Percentiles rank a stretch among this genome's conserved stretches.
Evolutionary conservation across 176 grass and related monocot genomes (phyloP).

Genomic region (Luzula sylvatica): DNA sequence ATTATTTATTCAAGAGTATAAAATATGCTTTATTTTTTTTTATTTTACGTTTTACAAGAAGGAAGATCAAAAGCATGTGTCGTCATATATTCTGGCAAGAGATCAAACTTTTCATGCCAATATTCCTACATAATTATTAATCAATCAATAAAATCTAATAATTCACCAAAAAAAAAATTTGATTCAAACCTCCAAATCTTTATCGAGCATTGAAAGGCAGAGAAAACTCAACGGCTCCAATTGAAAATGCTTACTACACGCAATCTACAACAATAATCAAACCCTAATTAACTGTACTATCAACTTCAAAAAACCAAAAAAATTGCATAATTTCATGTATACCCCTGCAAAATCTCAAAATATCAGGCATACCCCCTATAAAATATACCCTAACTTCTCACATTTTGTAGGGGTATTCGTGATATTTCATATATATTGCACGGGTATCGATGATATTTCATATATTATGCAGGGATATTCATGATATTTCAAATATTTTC

Average conservation of each 20-base stretch:
- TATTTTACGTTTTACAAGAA: conserved; percentile 53
- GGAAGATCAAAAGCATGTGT: conserved; percentile 44
- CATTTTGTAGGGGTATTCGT: no score
- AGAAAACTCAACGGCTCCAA: conserved; percentile 80
- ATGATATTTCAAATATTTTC: no score
- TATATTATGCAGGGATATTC: no score
- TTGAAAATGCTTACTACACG: conserved; percentile 81
- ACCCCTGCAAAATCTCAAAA: no score
- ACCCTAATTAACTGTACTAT: conserved; percentile 20
- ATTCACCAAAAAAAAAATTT: neutral
- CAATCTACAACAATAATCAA: conserved; percentile 47
- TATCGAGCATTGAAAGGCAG: conserved; percentile 48
- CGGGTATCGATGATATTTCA: no score
- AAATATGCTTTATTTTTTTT: conserved; percentile 10
- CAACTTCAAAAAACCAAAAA: no score
- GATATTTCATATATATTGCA: no score
- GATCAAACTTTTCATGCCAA: conserved; percentile 39
- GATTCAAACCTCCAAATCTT: conserved; percentile 50
- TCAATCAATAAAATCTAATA: conserved; percentile 14
- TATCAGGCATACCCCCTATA: no score
- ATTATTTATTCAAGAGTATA: conserved; percentile 2
- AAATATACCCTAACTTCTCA: no score
- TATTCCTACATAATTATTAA: conserved; percentile 28
- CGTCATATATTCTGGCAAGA: conserved; percentile 31
- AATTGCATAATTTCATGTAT: no score